Percentiles rank a stretch among this genome's conserved stretches.
Conservation (phyloP, 2,329 filamentous ascomycete genomes). For the Exophiala sp. region DNA sequence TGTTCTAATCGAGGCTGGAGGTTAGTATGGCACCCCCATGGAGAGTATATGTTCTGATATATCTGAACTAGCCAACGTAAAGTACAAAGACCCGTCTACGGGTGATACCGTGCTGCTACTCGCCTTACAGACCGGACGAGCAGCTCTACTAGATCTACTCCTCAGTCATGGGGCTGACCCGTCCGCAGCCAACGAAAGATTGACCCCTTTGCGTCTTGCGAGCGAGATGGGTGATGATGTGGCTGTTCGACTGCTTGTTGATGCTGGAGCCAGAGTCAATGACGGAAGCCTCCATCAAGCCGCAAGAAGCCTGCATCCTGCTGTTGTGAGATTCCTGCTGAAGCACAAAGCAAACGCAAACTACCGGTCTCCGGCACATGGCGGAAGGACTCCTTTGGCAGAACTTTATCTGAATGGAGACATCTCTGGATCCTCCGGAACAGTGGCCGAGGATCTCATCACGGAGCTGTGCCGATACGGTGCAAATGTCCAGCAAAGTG, state of each 20-base stretch:
- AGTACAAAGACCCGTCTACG: background rate
- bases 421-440: background rate
- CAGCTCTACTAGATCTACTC: background rate
- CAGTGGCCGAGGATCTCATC: background rate
- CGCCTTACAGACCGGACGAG: background rate
- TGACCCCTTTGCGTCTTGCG: background rate
- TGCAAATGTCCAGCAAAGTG: constrained; percentile 1
- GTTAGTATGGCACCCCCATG: background rate
- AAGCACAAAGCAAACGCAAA: constrained; percentile 61
- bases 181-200: background rate
- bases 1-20: background rate
- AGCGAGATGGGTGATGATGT: background rate
- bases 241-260: background rate
- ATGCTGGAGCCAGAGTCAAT: constrained; percentile 56
- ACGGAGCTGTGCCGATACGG: background rate
- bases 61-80: background rate
- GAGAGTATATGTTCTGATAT: background rate
- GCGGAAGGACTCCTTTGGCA: constrained; percentile 60
- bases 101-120: background rate
- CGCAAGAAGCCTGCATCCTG: constrained; percentile 56
- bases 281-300: constrained; percentile 67
- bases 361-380: constrained; percentile 61
- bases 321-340: constrained; percentile 56
- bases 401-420: constrained; percentile 55
- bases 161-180: background rate